Evolutionary conservation across 2,329 filamentous ascomycete genomes (phyloP), one percentile per base, ranked within the genome.

Genomic region (Mollisia scopiformis): DNA sequence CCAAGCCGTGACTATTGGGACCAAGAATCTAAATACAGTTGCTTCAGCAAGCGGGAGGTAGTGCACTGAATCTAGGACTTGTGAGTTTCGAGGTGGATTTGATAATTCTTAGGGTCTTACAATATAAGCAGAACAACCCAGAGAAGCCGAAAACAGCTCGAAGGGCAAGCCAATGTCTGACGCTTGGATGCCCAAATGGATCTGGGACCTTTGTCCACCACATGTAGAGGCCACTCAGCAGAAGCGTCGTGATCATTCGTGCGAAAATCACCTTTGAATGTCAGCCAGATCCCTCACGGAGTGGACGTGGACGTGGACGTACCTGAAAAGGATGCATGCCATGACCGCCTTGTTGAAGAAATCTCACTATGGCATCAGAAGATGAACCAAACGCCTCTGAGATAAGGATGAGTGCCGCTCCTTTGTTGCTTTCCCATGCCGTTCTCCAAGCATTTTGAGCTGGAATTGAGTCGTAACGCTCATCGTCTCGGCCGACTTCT

Each of bases 31-130:
- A 58, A 97, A 89, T 27, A 97, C 93, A 0, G 92, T 96, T 1
- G 93, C 91, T 74, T 97, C 93, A 13, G 92, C 90, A 1, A 97
- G 82, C 0, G 92, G 91, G 2, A 97, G 83, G 69, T 96, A 96
- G 70, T 91, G 84, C 58, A 74, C 67, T 1, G 72, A 73, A 53
- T 73, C 72, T 73, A 25, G 6, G 21, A 4, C 7, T 16, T 21
- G 3, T 64, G 3, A 54, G 37, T 58, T 27, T 13, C 21, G n/a
- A 43, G 1, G 39, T 21, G 31, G 3, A 25, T 6, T 21, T 1
- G 8, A 25, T 21, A 10, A 14, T 43, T 27, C 28, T 13, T 1
- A 39, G 16, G 53, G 19, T 33, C 63, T 58, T 65, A 73, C 56
- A 74, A 50, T 73, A 73, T 27, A 73, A 61, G 50, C 90, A 90